Evolutionary conservation across 495 filamentous ascomycete species (phyloP), one percentile per base, ranked within the genome.

Genomic region (Talaromyces stipitatus): DNA sequence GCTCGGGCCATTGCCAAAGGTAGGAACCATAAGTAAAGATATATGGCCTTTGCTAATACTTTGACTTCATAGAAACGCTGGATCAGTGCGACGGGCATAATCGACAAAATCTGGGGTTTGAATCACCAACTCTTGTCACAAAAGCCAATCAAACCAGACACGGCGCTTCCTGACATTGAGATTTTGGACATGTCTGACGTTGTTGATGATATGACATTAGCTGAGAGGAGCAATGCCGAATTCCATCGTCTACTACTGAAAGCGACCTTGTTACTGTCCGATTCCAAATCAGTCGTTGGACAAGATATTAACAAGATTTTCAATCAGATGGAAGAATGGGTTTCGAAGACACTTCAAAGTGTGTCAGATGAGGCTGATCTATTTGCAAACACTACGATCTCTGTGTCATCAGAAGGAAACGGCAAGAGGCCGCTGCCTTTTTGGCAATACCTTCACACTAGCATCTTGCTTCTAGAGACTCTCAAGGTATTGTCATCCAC

Each of bases 371-470:
- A 50, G 5, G 61, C 61, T 5, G 28, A 57, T 8, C 71, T 70
- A 28, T 54, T 72, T 6, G 61, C 58, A 9, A 52, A 58, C 14
- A 75, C 64, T 1, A 57, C 67, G 1, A 55, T 75, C 7, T 60
- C 47, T 18, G 57, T 74, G 9, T 51, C 45, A 20, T 51, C 3
- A 26, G 62, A 61, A 10, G 45, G 45, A 11, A 58, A 28, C 26
- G 8, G 22, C 24, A 29, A 46, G n/a, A 66, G 68, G n/a, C 63
- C 59, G 30, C 72, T 68, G 6, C 70, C 73, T 9, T 68, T 69
- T 8, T 78, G 75, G 75, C 62, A 58, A 59, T 75, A 68, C 54
- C 65, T 77, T 55, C 75, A 78, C 55, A 26, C 32, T 12, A 54
- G 65, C 32, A 72, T 69, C 63, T 64, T 62, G 11, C 60, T 69